These are phyloP conservation scores for Galerina marginata DNA, from an alignment of 768 basidiomycete species.

Conservation along the genomic window DNA sequence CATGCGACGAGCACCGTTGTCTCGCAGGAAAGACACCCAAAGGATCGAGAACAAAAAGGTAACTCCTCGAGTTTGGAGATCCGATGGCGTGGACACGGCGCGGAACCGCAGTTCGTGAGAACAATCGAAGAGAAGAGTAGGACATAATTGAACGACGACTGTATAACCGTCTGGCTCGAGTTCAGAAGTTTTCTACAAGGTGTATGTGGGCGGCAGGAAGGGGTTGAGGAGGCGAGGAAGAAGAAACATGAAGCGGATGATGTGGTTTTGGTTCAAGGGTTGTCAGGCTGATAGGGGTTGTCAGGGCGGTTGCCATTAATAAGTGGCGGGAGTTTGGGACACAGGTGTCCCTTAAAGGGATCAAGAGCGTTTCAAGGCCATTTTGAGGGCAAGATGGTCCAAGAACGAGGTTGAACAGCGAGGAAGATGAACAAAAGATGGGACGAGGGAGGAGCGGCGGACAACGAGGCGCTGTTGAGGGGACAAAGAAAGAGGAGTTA, in stretches of 20 bases:
- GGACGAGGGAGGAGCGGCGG: background rate
- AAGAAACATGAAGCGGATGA: slow-evolving; percentile 2
- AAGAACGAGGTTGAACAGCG: background rate
- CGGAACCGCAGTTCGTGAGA: too few relatives aligned
- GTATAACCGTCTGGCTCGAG: background rate
- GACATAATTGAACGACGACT: background rate
- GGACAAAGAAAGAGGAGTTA: slow-evolving; percentile 45
- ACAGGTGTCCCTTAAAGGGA: background rate
- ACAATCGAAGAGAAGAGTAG: too few relatives aligned
- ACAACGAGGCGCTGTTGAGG: slow-evolving; percentile 20
- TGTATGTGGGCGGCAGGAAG: background rate
- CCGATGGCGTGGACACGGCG: too few relatives aligned
- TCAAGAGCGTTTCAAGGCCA: background rate
- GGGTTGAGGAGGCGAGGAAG: background rate
- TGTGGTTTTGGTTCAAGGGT: slow-evolving; percentile 19
- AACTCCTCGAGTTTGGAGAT: too few relatives aligned
- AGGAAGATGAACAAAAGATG: slow-evolving; percentile 1
- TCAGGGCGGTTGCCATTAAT: slow-evolving; percentile 28
- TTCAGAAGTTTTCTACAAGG: background rate
- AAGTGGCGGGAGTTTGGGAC: slow-evolving; percentile 8
- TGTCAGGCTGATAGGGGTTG: slow-evolving; percentile 27
- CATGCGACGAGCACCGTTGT: too few relatives aligned
- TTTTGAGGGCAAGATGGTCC: background rate
- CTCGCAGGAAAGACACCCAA: too few relatives aligned
- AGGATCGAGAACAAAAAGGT: too few relatives aligned